Base-by-base conservation (phyloP, 108 stramenopile species). In the Cyclotella baltica region DNA sequence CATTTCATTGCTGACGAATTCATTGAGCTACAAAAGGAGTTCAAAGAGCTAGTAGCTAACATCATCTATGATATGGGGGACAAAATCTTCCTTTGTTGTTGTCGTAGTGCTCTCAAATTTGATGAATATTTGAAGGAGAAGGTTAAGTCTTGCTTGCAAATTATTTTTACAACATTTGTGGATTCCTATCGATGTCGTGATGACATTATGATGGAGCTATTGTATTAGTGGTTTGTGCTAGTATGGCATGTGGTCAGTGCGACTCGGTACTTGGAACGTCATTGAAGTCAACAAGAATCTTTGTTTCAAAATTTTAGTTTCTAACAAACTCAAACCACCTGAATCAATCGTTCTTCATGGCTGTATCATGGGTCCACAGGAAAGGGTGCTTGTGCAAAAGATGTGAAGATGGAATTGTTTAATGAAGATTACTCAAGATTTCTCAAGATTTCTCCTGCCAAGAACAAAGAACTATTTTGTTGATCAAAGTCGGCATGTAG, bases 401-500 rank as follows among this genome's bases (percentile, higher is more conserved):
- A 52, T 20, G 51, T n/a, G 51, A 52, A 52, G 51, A 19, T 10
- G 18, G 51, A 52, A n/a, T n/a, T n/a, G 4, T 52, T 52, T 4
- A 52, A 52, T 20, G 10, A 20, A n/a, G 51, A 52, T n/a, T 19
- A 19, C 4, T 4, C 10, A 4, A 10, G 51, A 19, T 52, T 52
- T 52, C 51, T n/a, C 4, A 52, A n/a, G n/a, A n/a, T n/a, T n/a
- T n/a, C n/a, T n/a, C n/a, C n/a, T 20, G 11, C 51, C 51, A n/a
- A 10, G 51, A 4, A 52, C 51, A 13, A 52, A 52, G 19, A n/a
- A 13, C n/a, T 10, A 10, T 4, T 52, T 52, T 52, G 51, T 52
- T n/a, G 51, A 52, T 52, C 51, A 52, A 4, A 52, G 51, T n/a
- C 18, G 51, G n/a, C 19, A 52, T 52, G 51, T 52, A 52, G 51